phyloP scores from a whole-genome alignment of 495 filamentous ascomycete genomes.

The Podospora anserina region DNA sequence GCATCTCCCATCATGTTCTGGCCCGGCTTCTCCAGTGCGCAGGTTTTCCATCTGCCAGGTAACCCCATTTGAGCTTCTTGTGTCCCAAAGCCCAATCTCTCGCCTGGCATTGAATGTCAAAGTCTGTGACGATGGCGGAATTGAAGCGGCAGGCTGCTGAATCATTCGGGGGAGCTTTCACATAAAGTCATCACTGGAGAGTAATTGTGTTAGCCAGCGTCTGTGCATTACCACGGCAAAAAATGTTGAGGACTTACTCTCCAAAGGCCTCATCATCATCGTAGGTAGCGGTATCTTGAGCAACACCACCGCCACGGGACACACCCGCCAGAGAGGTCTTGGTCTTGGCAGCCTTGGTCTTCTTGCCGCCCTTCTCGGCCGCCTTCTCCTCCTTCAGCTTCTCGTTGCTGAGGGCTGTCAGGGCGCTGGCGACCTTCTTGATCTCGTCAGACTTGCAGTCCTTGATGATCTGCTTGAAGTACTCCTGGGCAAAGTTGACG shows the following conservation, averaged over 20 bases:
- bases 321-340: slow-evolving; percentile 77
- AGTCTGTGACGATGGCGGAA: neutral
- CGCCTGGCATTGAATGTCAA: neutral
- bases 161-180: slow-evolving; percentile 32
- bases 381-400: slow-evolving; percentile 99
- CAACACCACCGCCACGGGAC: slow-evolving; percentile 52
- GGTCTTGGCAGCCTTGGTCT: slow-evolving; percentile 89
- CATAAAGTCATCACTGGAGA: slow-evolving; percentile 50
- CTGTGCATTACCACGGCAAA: neutral
- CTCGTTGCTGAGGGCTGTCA: slow-evolving; percentile 89
- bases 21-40: neutral
- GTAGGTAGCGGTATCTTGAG: slow-evolving; percentile 69
- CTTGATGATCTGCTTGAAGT: slow-evolving; percentile 79
- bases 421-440: slow-evolving; percentile 83
- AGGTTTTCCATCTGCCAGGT: neutral
- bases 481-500: slow-evolving; percentile 82
- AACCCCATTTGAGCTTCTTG: neutral
- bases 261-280: slow-evolving; percentile 66
- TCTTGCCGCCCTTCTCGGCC: slow-evolving; percentile 92
- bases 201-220: slow-evolving; percentile 20
- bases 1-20: neutral
- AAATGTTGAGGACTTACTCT: slow-evolving; percentile 56
- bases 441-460: slow-evolving; percentile 87
- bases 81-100: neutral
- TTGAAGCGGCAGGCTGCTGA: neutral